A percentile compares a stretch with the other conserved stretches of the same genome.
Conservation (phyloP, 1,284 basidiomycete genomes). For the Ganoderma multipileum region DNA sequence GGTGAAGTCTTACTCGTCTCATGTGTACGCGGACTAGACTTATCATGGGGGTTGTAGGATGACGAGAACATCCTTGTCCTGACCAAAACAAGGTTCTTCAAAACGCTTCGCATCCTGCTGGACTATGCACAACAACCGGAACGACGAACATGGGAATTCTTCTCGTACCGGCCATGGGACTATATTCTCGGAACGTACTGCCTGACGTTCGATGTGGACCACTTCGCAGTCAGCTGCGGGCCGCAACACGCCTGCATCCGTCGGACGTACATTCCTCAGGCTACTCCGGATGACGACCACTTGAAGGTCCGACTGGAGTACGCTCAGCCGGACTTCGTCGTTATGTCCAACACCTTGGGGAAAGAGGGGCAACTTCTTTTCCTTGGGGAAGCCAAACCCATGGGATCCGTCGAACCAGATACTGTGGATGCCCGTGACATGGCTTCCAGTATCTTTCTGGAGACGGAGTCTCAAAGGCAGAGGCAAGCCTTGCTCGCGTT, state of each 20-base stretch:
- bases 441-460: neutral
- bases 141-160: neutral
- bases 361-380: neutral
- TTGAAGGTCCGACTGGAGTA: neutral
- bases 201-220: neutral
- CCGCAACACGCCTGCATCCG: neutral
- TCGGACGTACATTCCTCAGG: neutral
- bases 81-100: neutral
- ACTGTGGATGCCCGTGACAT: neutral
- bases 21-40: neutral
- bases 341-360: neutral
- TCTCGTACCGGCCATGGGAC: neutral
- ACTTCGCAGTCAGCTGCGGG: neutral
- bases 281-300: neutral
- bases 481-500: neutral
- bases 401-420: neutral
- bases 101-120: neutral
- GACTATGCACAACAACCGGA: neutral
- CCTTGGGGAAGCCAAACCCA: neutral
- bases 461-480: neutral
- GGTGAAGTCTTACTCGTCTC: neutral
- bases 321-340: neutral
- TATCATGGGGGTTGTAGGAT: neutral
- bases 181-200: neutral
- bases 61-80: neutral